These are phyloP conservation scores for Aureobasidium pullulans DNA, from an alignment of 2,329 filamentous ascomycete species.

Conservation along the genomic window DNA sequence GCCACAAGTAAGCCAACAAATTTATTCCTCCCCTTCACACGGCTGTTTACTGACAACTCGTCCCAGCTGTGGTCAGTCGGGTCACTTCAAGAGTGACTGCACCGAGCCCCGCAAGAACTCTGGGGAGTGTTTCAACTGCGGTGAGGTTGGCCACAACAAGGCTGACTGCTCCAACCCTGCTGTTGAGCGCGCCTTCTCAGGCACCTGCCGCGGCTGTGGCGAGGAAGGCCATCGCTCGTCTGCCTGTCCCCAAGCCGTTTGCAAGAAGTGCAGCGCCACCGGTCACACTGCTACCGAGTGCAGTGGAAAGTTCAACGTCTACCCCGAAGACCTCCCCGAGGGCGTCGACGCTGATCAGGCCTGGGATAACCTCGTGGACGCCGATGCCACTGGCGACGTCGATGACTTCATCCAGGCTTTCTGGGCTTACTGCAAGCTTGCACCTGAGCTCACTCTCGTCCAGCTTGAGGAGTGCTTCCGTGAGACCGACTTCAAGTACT, in stretches of 20 bases:
- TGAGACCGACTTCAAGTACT: constrained; percentile 45
- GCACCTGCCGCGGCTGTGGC: constrained; percentile 53
- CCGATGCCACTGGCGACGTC: constrained; percentile 48
- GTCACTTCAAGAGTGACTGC: constrained; percentile 31
- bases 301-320: constrained; percentile 52
- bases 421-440: constrained; percentile 53
- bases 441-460: constrained; percentile 50
- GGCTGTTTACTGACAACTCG: constrained; percentile 22
- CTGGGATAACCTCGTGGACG: constrained; percentile 50
- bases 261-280: constrained; percentile 51
- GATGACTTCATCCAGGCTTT: constrained; percentile 45
- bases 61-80: constrained; percentile 34
- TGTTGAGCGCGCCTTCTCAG: constrained; percentile 45
- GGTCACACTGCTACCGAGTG: constrained; percentile 53
- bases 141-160: constrained; percentile 54
- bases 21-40: background rate
- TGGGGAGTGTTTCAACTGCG: constrained; percentile 54
- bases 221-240: constrained; percentile 49
- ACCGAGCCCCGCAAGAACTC: constrained; percentile 41
- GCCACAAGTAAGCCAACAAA: constrained; percentile 33
- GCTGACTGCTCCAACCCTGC: constrained; percentile 53
- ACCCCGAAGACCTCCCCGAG: constrained; percentile 40
- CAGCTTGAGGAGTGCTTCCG: constrained; percentile 58
- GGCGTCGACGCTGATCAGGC: constrained; percentile 43
- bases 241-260: constrained; percentile 60